Evolutionary conservation across 208 protist species (phyloP).

Genomic region (Leishmania major): DNA sequence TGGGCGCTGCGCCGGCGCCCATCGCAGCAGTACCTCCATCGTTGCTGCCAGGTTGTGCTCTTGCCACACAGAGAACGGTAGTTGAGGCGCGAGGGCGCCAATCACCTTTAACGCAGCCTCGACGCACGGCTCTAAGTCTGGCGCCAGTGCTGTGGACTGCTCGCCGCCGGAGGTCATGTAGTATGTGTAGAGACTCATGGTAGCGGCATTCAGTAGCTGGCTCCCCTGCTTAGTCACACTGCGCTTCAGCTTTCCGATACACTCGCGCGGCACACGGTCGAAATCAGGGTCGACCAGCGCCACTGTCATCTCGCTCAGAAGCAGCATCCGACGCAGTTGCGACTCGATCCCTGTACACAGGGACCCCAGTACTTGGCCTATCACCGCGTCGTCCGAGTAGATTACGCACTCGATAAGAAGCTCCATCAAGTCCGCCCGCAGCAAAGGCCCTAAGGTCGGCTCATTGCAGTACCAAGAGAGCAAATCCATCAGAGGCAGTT

Average conservation of each 20-base stretch:
- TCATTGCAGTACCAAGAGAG: conserved; percentile 76
- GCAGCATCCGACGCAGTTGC: conserved; percentile 40
- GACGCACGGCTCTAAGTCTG: conserved; percentile 34
- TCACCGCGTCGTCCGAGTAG: conserved; percentile 32
- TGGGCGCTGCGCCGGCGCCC: conserved; percentile 49
- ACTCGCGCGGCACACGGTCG: conserved; percentile 52
- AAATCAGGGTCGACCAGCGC: conserved; percentile 55
- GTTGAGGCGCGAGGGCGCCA: conserved; percentile 33
- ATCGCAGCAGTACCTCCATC: conserved; percentile 57
- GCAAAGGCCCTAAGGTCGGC: conserved; percentile 45
- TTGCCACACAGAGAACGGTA: conserved; percentile 48
- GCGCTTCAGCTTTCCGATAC: conserved; percentile 39
- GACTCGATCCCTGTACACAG: conserved; percentile 18
- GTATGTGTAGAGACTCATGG: conserved; percentile 54
- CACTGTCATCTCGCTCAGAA: conserved; percentile 50
- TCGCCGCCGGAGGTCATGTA: conserved; percentile 59
- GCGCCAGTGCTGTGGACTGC: conserved; percentile 21
- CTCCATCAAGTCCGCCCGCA: conserved; percentile 55
- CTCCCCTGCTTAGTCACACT: conserved; percentile 23
- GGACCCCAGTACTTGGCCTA: conserved; percentile 10
- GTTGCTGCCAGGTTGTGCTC: conserved; percentile 54
- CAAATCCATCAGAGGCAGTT: conserved; percentile 65
- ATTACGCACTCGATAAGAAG: conserved; percentile 73
- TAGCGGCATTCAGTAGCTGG: conserved; percentile 44
- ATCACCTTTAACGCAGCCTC: conserved; percentile 45